Conservation (phyloP, 2,329 filamentous ascomycete species). For the Beauveria australis region DNA sequence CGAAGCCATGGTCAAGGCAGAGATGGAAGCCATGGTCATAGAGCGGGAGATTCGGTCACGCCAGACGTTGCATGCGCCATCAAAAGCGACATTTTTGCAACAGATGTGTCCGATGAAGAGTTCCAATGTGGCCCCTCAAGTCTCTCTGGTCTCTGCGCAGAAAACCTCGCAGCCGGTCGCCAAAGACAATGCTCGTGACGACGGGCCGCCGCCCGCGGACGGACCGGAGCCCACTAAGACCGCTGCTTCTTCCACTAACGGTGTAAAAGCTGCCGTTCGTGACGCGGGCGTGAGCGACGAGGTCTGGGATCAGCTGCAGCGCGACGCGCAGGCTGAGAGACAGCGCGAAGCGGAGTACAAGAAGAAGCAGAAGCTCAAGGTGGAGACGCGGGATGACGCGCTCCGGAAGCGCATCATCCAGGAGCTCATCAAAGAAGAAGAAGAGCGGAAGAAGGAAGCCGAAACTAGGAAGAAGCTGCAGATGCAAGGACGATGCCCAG, state of each 20-base stretch:
- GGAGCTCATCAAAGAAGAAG: slow-evolving; percentile 25
- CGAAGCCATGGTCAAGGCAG: slow-evolving; percentile 9
- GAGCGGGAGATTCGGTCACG: slow-evolving; percentile 13
- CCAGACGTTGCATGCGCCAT: background rate
- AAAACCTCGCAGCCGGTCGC: background rate
- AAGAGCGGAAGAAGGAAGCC: slow-evolving; percentile 28
- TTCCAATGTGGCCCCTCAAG: slow-evolving; percentile 9
- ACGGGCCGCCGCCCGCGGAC: background rate
- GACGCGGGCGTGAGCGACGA: slow-evolving; percentile 43
- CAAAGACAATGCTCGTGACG: background rate
- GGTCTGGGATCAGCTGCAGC: slow-evolving; percentile 52
- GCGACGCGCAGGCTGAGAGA: slow-evolving; percentile 34
- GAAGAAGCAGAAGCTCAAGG: slow-evolving; percentile 19
- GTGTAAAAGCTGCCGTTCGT: no score
- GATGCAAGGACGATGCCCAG: slow-evolving; percentile 28
- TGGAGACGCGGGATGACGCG: slow-evolving; percentile 20
- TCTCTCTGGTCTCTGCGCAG: background rate
- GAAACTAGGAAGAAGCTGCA: slow-evolving; percentile 38
- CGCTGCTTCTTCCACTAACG: background rate
- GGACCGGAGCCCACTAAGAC: background rate
- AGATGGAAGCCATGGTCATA: slow-evolving; percentile 18
- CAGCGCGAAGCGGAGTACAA: slow-evolving; percentile 30
- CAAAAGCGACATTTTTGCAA: slow-evolving; percentile 8
- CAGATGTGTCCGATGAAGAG: slow-evolving; percentile 13
- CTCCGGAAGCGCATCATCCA: slow-evolving; percentile 24